Conservation (phyloP, 176 grass and related monocot species). For the Raddia guianensis region DNA sequence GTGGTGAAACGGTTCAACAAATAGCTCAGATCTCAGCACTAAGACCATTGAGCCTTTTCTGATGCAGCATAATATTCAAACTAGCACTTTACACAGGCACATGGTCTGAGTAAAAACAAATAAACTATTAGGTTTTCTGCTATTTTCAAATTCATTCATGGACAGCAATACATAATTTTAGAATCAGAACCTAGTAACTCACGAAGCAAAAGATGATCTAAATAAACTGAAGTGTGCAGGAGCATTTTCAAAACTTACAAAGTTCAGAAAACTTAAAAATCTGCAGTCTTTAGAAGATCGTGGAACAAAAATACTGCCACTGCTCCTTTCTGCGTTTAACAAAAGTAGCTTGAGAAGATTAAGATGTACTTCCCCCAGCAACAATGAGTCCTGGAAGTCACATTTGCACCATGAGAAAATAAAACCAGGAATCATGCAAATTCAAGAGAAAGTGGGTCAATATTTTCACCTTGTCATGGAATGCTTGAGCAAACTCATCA, state of each 20-base stretch:
- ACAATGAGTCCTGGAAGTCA: constrained; percentile 68
- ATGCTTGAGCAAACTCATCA: constrained; percentile 92
- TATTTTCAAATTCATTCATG: background rate
- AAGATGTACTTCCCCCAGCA: constrained; percentile 83
- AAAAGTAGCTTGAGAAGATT: constrained; percentile 84
- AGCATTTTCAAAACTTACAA: constrained; percentile 68
- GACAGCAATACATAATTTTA: background rate
- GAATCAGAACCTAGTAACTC: background rate
- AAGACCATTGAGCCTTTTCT: constrained; percentile 8
- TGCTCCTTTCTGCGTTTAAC: constrained; percentile 54
- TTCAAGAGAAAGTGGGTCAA: constrained; percentile 12
- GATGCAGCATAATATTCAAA: constrained; percentile 16
- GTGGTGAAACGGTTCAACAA: background rate
- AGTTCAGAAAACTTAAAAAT: constrained; percentile 79
- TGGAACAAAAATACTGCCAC: constrained; percentile 52
- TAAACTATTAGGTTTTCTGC: background rate
- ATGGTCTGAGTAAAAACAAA: background rate
- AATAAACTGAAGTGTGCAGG: constrained; percentile 25
- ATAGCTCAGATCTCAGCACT: constrained; percentile 19
- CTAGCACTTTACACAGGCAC: background rate
- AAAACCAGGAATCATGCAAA: constrained; percentile 26
- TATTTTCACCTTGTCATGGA: constrained; percentile 86
- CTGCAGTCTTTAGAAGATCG: constrained; percentile 82
- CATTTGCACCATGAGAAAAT: constrained; percentile 34
- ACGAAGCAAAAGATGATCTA: background rate